phyloP scores from a whole-genome alignment of 495 filamentous ascomycete genomes.

The Articulospora tetracladia region DNA sequence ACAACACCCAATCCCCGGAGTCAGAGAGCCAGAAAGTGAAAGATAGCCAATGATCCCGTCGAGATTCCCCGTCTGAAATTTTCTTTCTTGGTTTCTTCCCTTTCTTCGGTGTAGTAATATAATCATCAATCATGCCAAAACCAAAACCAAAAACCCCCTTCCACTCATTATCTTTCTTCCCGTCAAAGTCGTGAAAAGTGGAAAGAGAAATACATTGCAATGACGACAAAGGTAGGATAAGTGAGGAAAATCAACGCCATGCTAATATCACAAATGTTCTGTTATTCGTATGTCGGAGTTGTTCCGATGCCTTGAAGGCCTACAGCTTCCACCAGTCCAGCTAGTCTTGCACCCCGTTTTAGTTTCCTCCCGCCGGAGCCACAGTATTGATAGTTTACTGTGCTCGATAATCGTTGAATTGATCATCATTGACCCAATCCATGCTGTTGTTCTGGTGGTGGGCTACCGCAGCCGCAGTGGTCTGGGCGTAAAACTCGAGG shows the following conservation, averaged over 20 bases:
- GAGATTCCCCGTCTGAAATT: constrained; percentile 11
- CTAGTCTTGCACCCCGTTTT: constrained; percentile 5
- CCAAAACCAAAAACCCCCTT: not conserved
- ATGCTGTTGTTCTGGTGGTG: constrained; percentile 10
- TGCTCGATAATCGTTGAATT: constrained; percentile 14
- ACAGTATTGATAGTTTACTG: constrained; percentile 11
- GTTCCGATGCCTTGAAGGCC: constrained; percentile 3
- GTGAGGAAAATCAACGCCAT: constrained; percentile 16
- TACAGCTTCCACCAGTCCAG: constrained; percentile 19
- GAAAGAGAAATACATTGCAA: constrained; percentile 4
- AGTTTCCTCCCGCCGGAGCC: not conserved
- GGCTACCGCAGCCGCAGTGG: constrained; percentile 18
- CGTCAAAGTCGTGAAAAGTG: not conserved
- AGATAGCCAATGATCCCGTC: constrained; percentile 14
- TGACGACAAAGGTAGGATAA: constrained; percentile 5
- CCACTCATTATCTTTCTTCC: not conserved
- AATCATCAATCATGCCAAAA: constrained; percentile 7
- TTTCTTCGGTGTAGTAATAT: not conserved
- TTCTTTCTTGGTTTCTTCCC: not conserved
- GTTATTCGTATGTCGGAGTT: constrained; percentile 6
- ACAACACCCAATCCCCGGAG: constrained; percentile 17
- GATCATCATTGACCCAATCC: constrained; percentile 22
- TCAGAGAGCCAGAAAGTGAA: not conserved
- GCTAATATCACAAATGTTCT: constrained; percentile 21
- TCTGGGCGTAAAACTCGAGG: constrained; percentile 24